Conservation (phyloP, 768 basidiomycete species). For the Gelatoporia subvermispora region DNA sequence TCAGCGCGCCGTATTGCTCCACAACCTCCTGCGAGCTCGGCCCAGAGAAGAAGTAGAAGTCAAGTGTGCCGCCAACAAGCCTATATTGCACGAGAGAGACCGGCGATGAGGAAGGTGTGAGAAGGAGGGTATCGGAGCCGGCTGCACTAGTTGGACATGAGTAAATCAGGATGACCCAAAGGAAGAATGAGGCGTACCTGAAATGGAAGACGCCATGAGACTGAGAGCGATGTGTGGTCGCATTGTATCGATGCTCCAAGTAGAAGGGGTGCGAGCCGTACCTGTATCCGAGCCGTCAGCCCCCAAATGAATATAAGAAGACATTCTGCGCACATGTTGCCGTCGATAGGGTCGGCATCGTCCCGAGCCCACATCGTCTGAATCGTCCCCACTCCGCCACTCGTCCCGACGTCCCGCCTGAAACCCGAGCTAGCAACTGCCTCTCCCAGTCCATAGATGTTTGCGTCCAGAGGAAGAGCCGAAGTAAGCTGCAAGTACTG, state of each 20-base stretch:
- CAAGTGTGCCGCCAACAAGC: conserved; percentile 67
- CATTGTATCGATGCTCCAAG: conserved; percentile 66
- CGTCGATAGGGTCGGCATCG: conserved; percentile 54
- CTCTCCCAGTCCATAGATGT: conserved; percentile 79
- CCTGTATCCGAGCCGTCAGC: too few relatives aligned
- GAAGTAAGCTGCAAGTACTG: conserved; percentile 75
- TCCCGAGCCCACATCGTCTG: conserved; percentile 70
- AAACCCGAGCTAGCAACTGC: conserved; percentile 66
- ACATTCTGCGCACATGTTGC: conserved; percentile 47
- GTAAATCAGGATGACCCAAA: neutral
- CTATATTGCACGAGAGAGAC: conserved; percentile 68
- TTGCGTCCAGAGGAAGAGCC: conserved; percentile 58
- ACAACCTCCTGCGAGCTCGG: conserved; percentile 51
- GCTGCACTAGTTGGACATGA: conserved; percentile 40
- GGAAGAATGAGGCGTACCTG: conserved; percentile 35
- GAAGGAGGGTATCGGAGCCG: conserved; percentile 66
- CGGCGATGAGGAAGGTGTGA: conserved; percentile 50
- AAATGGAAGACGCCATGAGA: conserved; percentile 77
- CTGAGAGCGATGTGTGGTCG: conserved; percentile 41
- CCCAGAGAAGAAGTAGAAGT: conserved; percentile 71
- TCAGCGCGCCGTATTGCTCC: conserved; percentile 63
- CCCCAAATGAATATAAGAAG: too few relatives aligned
- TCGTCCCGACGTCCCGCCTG: conserved; percentile 50
- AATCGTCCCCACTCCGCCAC: conserved; percentile 48
- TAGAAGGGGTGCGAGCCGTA: conserved; percentile 75